A percentile compares a stretch with the other conserved stretches of the same genome.
Evolutionary conservation across 768 basidiomycete genomes (phyloP).

Genomic region (Exidia glandulosa): DNA sequence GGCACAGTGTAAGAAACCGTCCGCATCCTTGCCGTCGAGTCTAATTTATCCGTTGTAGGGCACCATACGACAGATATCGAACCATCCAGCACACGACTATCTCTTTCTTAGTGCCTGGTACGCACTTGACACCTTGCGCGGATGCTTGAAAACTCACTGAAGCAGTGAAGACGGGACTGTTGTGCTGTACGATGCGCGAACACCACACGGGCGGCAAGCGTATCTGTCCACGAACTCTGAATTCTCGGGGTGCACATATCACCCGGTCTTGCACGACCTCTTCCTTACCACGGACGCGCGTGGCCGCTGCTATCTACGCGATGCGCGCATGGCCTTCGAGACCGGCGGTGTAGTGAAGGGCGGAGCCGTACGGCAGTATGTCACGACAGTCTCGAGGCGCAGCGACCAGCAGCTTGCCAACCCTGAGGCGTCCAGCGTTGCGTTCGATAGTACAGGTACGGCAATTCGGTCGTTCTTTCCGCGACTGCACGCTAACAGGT

Average conservation of each 20-base stretch:
- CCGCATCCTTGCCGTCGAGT: neutral
- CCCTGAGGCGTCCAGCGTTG: slow-evolving; percentile 59
- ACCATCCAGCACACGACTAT: neutral
- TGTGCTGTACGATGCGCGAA: neutral
- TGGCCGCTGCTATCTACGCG: slow-evolving; percentile 56
- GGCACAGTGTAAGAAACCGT: neutral
- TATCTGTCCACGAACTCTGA: slow-evolving; percentile 43
- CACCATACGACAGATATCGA: neutral
- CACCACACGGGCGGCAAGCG: slow-evolving; percentile 6
- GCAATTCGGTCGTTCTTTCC: slow-evolving; percentile 1
- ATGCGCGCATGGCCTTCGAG: slow-evolving; percentile 58
- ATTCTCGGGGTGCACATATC: slow-evolving; percentile 54
- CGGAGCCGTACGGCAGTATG: slow-evolving; percentile 24
- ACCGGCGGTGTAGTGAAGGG: neutral
- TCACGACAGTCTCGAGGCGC: slow-evolving; percentile 34
- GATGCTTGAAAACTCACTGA: neutral
- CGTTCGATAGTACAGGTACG: slow-evolving; percentile 58
- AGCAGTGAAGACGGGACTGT: slow-evolving; percentile 2
- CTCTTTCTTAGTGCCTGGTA: slow-evolving; percentile 1
- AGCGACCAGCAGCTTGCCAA: slow-evolving; percentile 30
- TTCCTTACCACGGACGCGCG: slow-evolving; percentile 53
- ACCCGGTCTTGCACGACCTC: slow-evolving; percentile 56
- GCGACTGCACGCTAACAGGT: neutral
- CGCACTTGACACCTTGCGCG: neutral
- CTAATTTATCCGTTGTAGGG: neutral